Evolutionary conservation across 2,329 filamentous ascomycete genomes (phyloP).

Genomic region (Diaporthe ampelina): DNA sequence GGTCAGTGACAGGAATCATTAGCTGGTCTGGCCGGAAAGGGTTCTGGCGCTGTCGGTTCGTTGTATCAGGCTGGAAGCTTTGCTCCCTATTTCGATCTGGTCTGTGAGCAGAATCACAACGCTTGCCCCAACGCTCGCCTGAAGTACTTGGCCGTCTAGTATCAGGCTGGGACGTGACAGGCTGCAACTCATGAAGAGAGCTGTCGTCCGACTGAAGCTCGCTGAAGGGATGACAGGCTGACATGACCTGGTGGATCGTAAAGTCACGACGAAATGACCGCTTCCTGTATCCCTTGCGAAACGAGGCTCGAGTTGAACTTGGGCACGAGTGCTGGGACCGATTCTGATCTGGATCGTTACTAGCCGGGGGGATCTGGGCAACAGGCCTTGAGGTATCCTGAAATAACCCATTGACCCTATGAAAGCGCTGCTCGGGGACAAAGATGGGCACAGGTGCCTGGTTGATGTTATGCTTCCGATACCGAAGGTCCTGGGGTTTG

Average conservation of each 20-base stretch:
- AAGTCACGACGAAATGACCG: neutral
- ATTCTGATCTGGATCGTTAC: neutral
- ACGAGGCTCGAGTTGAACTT: neutral
- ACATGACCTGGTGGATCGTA: conserved; percentile 3
- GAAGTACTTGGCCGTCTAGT: neutral
- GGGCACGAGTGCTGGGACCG: neutral
- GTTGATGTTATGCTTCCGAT: conserved; percentile 33
- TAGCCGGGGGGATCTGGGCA: neutral
- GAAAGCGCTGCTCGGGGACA: conserved; percentile 48
- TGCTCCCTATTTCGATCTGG: neutral
- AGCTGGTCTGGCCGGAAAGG: neutral
- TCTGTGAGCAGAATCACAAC: neutral
- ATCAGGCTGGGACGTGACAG: neutral
- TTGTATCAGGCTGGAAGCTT: neutral
- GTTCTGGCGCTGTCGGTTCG: neutral
- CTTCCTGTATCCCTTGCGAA: conserved; percentile 12
- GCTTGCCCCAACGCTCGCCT: neutral
- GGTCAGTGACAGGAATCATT: conserved; percentile 5
- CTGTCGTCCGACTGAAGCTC: conserved; percentile 23
- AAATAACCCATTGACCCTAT: conserved; percentile 51
- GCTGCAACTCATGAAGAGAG: conserved; percentile 20
- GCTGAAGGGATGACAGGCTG: conserved; percentile 16
- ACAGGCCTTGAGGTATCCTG: conserved; percentile 42
- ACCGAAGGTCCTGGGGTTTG: conserved; percentile 42
- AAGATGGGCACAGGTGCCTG: conserved; percentile 44